Evolutionary conservation across 2,329 filamentous ascomycete species (phyloP), one percentile per base, ranked within the genome.

Genomic region (Aspergillus sp.): DNA sequence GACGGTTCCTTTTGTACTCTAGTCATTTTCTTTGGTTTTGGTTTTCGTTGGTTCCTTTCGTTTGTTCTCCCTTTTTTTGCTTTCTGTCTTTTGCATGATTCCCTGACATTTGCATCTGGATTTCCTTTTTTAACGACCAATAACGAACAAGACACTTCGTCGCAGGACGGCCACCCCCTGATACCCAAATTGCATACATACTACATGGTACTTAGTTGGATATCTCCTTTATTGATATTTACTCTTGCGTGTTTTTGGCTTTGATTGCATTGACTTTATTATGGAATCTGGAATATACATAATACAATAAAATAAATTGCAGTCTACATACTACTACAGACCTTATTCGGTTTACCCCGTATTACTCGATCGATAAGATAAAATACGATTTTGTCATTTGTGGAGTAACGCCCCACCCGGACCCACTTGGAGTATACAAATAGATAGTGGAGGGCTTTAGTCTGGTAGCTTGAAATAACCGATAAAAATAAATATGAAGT

Each of bases 71-170:
- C 33, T 33, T 32, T 11, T 27, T 13, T 33, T 7, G 13, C 11
- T 27, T 9, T 27, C n/a, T 33, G 38, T 10, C 7, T 35, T 27
- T 28, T 29, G 31, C 32, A 27, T 40, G 19, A 19, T 40, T 27
- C 12, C 19, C 7, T 19, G 19, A 4, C 13, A 33, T 32, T 32
- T 27, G 39, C 39, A 45, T 41, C 4, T 34, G 27, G 29, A 26
- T 40, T 37, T 43, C 12, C 33, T 31, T 38, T 40, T 46, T 33
- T 46, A 26, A 47, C 33, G 44, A 47, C 31, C 31, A 28, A 39
- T 40, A 47, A 39, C 33, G 28, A 19, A 10, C 12, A 36, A 46
- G 37, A 46, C 12, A 30, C 33, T 28, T 39, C 27, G 44, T 44
- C 41, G 44, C 44, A 37, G 40, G 44, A 47, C 41, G 44, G 33